Base-by-base conservation (phyloP, 805 yeast species). In the Candida hungchunana region DNA sequence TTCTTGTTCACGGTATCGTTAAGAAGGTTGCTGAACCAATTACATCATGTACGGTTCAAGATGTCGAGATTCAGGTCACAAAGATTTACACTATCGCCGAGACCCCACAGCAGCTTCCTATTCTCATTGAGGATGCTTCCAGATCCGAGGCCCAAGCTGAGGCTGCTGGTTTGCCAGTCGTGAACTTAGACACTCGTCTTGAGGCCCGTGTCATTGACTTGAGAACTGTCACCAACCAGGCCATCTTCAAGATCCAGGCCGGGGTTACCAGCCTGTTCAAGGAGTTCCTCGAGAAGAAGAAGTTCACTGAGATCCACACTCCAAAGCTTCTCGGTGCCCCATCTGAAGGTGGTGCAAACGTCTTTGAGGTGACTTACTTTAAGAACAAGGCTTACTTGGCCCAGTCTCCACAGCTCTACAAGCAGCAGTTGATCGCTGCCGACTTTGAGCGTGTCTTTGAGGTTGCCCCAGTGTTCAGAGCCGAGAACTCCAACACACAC, bases 401-500 rank as follows among this genome's bases (percentile, higher is more conserved):
- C 13, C 99, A 93, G 71, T 86, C 96, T 26, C 99, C 99, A 32
- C 99, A 93, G 71, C 75, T 93, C 50, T 86, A 93, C 73, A 93
- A 93, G 71, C 97, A 93, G 70, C 96, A 90, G 74, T 77, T 90
- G 62, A 93, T 93, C 66, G 96, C 97, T 31, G 94, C 95, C 42
- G 99, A 93, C 69, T 93, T 90, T 55, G 98, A 93, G 71, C 79
- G 77, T 55, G 99, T 93, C 32, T 93, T 78, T 60, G 99, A 93
- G 69, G 75, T 93, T 56, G 97, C 93, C 2, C 97, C 99, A 24
- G 97, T 93, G 29, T 93, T 93, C 77, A 79, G 99, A 67, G 99
- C 99, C 39, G 99, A 93, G 66, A 90, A 93, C 73, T 90, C 97
- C 44, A 89, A 93, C 71, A 90, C 98, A 15, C 97, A 93, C 65